Base-by-base conservation (phyloP, 257 asterid species). In the Solanum ahanhuiri region DNA sequence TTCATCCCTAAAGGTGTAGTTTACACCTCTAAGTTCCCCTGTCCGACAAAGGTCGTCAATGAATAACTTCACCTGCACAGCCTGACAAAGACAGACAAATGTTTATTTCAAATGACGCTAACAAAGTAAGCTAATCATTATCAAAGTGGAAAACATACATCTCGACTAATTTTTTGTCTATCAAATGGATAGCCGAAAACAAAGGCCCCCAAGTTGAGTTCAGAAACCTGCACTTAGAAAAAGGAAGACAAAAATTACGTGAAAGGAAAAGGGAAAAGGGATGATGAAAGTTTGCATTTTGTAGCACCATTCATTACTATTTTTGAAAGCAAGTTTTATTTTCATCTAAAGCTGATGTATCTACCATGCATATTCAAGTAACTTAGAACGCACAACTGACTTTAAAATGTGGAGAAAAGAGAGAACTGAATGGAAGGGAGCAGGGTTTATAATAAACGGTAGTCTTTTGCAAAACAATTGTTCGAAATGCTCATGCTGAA, bases 1-100 rank as follows among this genome's bases (percentile, higher is more conserved):
- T 90, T 96, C 99, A 22, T 95, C 92, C 98, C 97, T 94, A 86
- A 89, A 93, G 20, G 98, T 94, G 89, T 94, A 96, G 58, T 89
- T 94, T 54, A 96, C 69, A 85, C 92, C 96, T 86, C 88, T 93
- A 87, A 96, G 92, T 87, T 93, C 94, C 87, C 97, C 95, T 4
- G 98, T 93, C 81, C 87, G 87, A 45, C 87, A 87, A 85, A 96
- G 99, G 67, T 90, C 98, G 48, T 94, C 97, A 48, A 92, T 57
- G 60, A 96, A 89, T 58, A 91, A 73, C 91, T 93, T 95, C 86
- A 96, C 94, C 82, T 93, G 95, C 87, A 91, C 85, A 30, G 95
- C 95, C 98, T 96, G 93, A 31, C 70, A 86, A 60, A 87, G 51
- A 83, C 33, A 57, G 64, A 87, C 54, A 30, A 33, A 77, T 71